phyloP scores from a whole-genome alignment of 31 red algal species.

The Asparagopsis taxiformis region DNA sequence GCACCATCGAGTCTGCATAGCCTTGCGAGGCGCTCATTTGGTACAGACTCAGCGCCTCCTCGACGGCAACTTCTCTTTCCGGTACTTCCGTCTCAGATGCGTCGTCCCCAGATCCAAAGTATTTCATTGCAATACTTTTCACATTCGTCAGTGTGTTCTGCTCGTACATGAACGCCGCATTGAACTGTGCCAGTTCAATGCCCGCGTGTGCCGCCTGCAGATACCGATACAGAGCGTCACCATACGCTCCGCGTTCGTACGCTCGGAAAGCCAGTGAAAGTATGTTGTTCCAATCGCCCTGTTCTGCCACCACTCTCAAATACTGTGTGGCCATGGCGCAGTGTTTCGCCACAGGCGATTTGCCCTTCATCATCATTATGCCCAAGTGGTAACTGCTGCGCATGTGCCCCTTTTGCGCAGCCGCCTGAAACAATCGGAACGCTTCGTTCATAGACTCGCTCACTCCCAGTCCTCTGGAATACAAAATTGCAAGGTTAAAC shows the following conservation, averaged over 20 bases:
- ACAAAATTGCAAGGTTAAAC: slow-evolving; percentile 67
- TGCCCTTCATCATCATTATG: slow-evolving; percentile 29
- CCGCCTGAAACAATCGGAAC: slow-evolving; percentile 11
- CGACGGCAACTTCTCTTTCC: slow-evolving; percentile 13
- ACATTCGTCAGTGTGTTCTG: slow-evolving; percentile 28
- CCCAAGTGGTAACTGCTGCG: slow-evolving; percentile 53
- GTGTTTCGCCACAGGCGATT: slow-evolving; percentile 26
- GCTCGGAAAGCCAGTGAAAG: slow-evolving; percentile 35
- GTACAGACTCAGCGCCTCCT: slow-evolving; percentile 58
- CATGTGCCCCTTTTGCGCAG: slow-evolving; percentile 46
- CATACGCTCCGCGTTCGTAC: slow-evolving; percentile 40
- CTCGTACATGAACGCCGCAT: slow-evolving; percentile 88
- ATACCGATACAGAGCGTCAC: slow-evolving; percentile 71
- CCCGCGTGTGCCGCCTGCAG: too few species aligned
- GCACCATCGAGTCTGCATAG: too few species aligned
- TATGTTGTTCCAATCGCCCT: slow-evolving; percentile 45
- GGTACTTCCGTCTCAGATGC: not conserved
- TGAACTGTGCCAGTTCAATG: too few species aligned
- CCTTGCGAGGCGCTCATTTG: slow-evolving; percentile 64
- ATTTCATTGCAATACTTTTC: not conserved
- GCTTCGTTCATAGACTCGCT: slow-evolving; percentile 8
- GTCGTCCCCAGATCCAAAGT: not conserved
- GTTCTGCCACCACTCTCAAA: slow-evolving; percentile 65
- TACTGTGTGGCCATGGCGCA: slow-evolving; percentile 28
- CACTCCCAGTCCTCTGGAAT: slow-evolving; percentile 60